phyloP scores from a whole-genome alignment of 805 yeast genomes.

The Yarrowia divulgata region DNA sequence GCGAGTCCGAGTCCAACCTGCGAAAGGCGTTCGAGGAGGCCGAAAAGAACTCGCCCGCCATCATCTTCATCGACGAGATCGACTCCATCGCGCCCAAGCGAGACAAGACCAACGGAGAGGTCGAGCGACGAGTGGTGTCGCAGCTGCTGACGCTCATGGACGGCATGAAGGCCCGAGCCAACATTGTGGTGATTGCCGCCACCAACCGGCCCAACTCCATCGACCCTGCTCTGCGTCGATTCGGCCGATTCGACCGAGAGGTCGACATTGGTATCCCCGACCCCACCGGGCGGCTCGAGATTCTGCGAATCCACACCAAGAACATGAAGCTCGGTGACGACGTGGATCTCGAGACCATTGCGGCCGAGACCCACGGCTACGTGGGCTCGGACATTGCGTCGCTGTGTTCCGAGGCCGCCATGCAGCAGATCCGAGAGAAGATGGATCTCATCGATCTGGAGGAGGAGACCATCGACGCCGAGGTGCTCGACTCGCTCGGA shows the following conservation, averaged over 20 bases:
- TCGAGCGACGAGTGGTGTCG: constrained; percentile 98
- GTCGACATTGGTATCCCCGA: constrained; percentile 94
- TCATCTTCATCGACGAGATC: constrained; percentile 97
- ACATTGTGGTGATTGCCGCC: constrained; percentile 98
- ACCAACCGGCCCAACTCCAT: constrained; percentile 87
- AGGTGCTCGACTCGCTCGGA: constrained; percentile 92
- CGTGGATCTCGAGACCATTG: constrained; percentile 94
- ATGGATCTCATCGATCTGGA: constrained; percentile 97
- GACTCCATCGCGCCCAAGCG: constrained; percentile 99
- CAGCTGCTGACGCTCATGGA: constrained; percentile 98
- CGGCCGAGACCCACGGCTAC: constrained; percentile 98
- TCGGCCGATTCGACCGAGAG: constrained; percentile 90
- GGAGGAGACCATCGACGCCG: constrained; percentile 97
- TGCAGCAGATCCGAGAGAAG: constrained; percentile 99
- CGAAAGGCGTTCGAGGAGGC: constrained; percentile 99
- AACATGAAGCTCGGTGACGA: constrained; percentile 96
- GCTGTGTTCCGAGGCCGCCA: constrained; percentile 99
- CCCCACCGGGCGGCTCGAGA: constrained; percentile 83
- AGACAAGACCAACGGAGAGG: constrained; percentile 99
- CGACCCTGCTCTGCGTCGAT: constrained; percentile 84
- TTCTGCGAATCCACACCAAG: constrained; percentile 95
- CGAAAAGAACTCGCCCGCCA: constrained; percentile 97
- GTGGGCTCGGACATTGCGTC: constrained; percentile 99
- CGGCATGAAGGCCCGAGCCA: constrained; percentile 99
- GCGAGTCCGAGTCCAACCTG: constrained; percentile 96